phyloP scores from a whole-genome alignment of 257 asterid genomes.

The Solanum dulcamara region DNA sequence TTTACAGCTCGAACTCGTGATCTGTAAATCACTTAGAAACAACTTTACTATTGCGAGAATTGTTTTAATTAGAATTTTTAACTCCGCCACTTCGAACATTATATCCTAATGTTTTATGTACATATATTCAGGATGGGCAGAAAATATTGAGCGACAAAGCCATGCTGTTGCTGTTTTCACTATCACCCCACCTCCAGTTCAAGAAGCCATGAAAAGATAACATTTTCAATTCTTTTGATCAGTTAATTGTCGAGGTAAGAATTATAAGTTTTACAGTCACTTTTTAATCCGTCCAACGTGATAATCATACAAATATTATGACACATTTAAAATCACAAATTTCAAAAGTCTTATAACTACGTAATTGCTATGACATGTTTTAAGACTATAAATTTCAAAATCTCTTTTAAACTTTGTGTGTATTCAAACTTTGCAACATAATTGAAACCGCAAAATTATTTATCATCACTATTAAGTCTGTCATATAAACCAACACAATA shows the following conservation, averaged over 20 bases:
- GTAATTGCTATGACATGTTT: no score
- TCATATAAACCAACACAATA: not conserved
- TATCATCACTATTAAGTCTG: not conserved
- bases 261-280: not conserved
- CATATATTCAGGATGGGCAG: conserved; percentile 11
- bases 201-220: conserved; percentile 10
- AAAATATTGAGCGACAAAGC: conserved; percentile 19
- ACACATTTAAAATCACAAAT: no score
- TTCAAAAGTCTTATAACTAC: no score
- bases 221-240: not conserved
- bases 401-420: no score
- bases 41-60: no score
- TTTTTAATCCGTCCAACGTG: no score
- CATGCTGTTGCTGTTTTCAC: conserved; percentile 16
- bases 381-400: no score
- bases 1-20: no score
- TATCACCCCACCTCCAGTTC: conserved; percentile 13
- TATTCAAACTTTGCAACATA: not conserved
- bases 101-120: not conserved
- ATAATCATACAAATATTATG: not conserved
- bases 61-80: not conserved
- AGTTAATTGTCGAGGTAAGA: not conserved
- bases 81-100: not conserved
- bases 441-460: no score
- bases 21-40: no score